phyloP scores from a whole-genome alignment of 495 filamentous ascomycete genomes.

The Neurospora pannonica region DNA sequence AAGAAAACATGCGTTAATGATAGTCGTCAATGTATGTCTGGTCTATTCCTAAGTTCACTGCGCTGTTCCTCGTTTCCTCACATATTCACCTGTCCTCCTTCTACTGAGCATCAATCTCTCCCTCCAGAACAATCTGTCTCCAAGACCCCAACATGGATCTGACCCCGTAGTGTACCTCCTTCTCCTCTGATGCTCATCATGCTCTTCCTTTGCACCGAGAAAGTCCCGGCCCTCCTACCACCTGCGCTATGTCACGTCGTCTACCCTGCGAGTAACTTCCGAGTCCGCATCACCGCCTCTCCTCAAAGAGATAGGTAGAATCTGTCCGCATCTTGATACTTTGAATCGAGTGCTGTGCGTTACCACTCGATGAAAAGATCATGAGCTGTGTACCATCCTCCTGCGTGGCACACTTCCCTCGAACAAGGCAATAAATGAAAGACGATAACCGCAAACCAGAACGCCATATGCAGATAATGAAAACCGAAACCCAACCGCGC shows the following conservation, averaged over 20 bases:
- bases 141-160: not conserved
- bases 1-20: not conserved
- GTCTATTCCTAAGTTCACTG: not conserved
- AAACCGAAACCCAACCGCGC: not conserved
- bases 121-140: not conserved
- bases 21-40: not conserved
- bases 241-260: not conserved
- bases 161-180: not conserved
- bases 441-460: not conserved
- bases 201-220: not conserved
- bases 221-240: not conserved
- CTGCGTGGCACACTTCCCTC: not conserved
- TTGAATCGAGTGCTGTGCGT: not conserved
- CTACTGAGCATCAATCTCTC: not conserved
- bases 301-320: not conserved
- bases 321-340: not conserved
- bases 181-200: not conserved
- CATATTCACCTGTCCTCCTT: not conserved
- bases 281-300: not conserved
- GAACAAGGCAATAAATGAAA: not conserved
- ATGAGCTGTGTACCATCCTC: not conserved
- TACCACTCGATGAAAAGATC: not conserved
- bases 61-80: not conserved
- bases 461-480: not conserved
- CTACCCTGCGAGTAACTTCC: not conserved